These are phyloP conservation scores for Diversispora epigaea DNA, from an alignment of 192 early-diverging fungal species.

Conservation along the genomic window DNA sequence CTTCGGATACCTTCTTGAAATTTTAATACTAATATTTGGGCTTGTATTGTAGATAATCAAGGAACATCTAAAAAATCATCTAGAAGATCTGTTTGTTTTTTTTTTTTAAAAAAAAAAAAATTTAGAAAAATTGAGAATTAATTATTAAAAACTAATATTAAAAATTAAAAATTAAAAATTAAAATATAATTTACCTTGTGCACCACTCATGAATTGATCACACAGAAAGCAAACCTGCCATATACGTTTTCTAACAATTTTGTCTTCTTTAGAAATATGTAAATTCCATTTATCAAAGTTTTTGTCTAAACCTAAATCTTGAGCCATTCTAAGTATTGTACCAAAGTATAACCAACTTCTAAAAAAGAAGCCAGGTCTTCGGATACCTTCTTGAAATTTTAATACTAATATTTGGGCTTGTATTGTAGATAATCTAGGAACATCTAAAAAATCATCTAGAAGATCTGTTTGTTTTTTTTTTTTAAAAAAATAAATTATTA, in stretches of 20 bases:
- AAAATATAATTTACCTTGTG: slow-evolving; percentile 20
- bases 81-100: slow-evolving; percentile 38
- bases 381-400: slow-evolving; percentile 55
- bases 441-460: slow-evolving; percentile 51
- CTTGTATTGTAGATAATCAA: slow-evolving; percentile 53
- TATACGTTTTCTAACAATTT: slow-evolving; percentile 26
- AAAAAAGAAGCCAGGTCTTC: slow-evolving; percentile 48
- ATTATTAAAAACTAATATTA: neutral
- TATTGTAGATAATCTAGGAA: slow-evolving; percentile 52
- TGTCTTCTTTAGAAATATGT: slow-evolving; percentile 6
- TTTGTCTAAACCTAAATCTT: slow-evolving; percentile 70
- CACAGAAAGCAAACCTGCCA: slow-evolving; percentile 35
- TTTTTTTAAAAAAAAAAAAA: slow-evolving; percentile 34
- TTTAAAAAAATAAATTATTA: slow-evolving; percentile 27
- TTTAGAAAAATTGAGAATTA: neutral
- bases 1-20: slow-evolving; percentile 51
- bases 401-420: slow-evolving; percentile 52
- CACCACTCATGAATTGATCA: slow-evolving; percentile 40
- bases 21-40: slow-evolving; percentile 51
- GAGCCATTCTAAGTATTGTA: slow-evolving; percentile 66
- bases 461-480: slow-evolving; percentile 36
- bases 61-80: slow-evolving; percentile 54
- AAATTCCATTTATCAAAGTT: slow-evolving; percentile 38
- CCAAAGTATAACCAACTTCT: slow-evolving; percentile 58
- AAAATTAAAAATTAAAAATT: neutral